Percentiles rank a stretch among this genome's conserved stretches.
phyloP scores from a whole-genome alignment of 306 rosid species.

The Echinosophora koreensis region DNA sequence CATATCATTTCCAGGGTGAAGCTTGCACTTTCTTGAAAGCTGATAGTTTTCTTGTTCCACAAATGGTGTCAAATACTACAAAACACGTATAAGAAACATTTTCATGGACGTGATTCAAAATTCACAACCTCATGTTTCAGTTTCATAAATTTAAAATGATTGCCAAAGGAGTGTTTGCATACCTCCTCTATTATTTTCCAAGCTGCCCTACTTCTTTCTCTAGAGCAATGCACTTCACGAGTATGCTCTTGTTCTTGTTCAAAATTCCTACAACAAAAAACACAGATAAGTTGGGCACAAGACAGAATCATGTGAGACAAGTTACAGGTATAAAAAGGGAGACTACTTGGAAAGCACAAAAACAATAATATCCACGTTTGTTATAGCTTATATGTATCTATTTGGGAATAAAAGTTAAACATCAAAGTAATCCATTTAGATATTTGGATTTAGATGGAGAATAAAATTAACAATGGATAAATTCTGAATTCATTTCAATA shows the following conservation, averaged over 20 bases:
- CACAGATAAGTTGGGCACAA: not conserved
- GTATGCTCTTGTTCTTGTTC: conserved; percentile 59
- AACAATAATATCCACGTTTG: not conserved
- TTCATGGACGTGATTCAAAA: conserved; percentile 37
- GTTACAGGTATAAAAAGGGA: not conserved
- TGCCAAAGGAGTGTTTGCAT: conserved; percentile 31
- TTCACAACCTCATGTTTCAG: not conserved
- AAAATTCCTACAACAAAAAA: conserved; percentile 52
- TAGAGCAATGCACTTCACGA: conserved; percentile 82
- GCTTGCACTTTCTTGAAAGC: conserved; percentile 74
- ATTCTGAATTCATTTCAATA: conserved; percentile 42
- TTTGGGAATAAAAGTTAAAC: conserved; percentile 2
- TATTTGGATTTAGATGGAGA: too few species aligned
- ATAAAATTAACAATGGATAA: not conserved
- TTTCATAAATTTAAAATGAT: not conserved
- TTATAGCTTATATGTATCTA: not conserved
- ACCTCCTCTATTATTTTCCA: conserved; percentile 81
- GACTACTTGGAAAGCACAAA: conserved; percentile 36
- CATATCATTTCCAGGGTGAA: conserved; percentile 82
- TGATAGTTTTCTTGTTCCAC: conserved; percentile 72
- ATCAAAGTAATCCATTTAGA: not conserved
- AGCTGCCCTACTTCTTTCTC: conserved; percentile 90
- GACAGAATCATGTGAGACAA: conserved; percentile 30
- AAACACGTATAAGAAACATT: conserved; percentile 32
- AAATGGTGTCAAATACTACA: conserved; percentile 91